phyloP scores from a whole-genome alignment of 2,329 filamentous ascomycete genomes.

The Beauveria medogensis region DNA sequence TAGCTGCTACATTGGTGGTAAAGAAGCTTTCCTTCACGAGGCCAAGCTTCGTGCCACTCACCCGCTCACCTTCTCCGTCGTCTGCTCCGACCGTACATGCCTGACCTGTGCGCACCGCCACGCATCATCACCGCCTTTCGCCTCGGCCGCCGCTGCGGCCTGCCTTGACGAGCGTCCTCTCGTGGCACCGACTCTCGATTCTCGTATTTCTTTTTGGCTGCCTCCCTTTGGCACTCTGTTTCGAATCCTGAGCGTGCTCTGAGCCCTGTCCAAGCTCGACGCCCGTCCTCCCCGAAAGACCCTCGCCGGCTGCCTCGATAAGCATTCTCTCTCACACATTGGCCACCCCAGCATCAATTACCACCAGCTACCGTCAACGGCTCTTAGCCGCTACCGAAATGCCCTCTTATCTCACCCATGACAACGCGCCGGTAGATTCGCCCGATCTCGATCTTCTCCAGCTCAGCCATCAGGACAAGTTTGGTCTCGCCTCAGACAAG shows the following conservation, averaged over 20 bases:
- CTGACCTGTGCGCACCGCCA: conserved; percentile 3
- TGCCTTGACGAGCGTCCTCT: conserved; percentile 4
- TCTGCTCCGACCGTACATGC: conserved; percentile 8
- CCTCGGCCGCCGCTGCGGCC: background rate
- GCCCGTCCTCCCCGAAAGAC: background rate
- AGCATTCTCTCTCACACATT: background rate
- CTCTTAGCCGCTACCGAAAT: conserved; percentile 27
- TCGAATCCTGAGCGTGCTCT: background rate
- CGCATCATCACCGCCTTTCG: conserved; percentile 5
- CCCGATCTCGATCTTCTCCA: conserved; percentile 36
- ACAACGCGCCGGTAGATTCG: conserved; percentile 34
- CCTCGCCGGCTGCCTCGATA: background rate
- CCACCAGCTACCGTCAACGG: background rate
- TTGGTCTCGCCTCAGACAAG: conserved; percentile 26
- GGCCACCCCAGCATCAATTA: background rate
- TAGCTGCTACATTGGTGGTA: background rate
- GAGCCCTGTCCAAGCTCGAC: background rate
- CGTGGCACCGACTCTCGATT: background rate
- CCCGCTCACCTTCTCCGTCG: background rate
- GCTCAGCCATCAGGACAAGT: conserved; percentile 33
- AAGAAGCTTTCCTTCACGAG: background rate
- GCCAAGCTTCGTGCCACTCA: background rate
- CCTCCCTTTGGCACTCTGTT: background rate
- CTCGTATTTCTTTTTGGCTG: background rate
- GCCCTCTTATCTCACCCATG: conserved; percentile 47